Evolutionary conservation across 1,284 basidiomycete species (phyloP), one percentile per base, ranked within the genome.

Genomic region (Meira miltonrushii): DNA sequence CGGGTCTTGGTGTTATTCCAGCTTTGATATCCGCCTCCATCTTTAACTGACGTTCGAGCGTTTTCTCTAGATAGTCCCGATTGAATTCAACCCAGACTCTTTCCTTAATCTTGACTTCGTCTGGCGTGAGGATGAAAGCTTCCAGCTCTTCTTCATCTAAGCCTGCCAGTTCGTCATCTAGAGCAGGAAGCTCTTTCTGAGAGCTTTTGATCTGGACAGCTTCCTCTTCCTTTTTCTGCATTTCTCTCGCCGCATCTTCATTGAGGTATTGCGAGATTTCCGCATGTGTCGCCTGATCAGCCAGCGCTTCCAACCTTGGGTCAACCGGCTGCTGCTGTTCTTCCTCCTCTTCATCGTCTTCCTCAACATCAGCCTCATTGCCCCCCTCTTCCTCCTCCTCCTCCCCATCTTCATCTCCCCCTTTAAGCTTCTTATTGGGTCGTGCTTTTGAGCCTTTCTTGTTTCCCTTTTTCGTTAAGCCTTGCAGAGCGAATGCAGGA

Each of bases 1-100:
- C 28, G 17, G 33, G 25, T 44, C 58, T 59, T n/a, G 54, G 53
- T 5, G 3, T 23, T 15, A 76, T 70, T 38, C 74, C 75, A 55
- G 67, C 67, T 60, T 74, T 78, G 43, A 72, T 67, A 49, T 77
- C 72, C 39, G 68, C 67, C 55, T 78, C 74, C 28, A 71, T 58
- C 62, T 78, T 76, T 50, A 78, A 62, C 57, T 74, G 72, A 51
- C 70, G 71, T 33, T 70, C 66, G 51, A 78, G 66, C 43, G 64
- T 67, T 49, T 88, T 87, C 77, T 95, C 90, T 53, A 98, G 81
- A 81, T 95, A 98, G 56, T 95, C 92, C 66, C 85, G 85, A 80
- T 98, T 98, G 77, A 92, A 83, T 79, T 94, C 92, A 62, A 97
- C 89, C 95, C 95, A 98, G 17, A 98, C 86, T 25, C 92, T 86